Conservation (phyloP, 352 stramenopile genomes). For the Globisporangium emineosum region DNA sequence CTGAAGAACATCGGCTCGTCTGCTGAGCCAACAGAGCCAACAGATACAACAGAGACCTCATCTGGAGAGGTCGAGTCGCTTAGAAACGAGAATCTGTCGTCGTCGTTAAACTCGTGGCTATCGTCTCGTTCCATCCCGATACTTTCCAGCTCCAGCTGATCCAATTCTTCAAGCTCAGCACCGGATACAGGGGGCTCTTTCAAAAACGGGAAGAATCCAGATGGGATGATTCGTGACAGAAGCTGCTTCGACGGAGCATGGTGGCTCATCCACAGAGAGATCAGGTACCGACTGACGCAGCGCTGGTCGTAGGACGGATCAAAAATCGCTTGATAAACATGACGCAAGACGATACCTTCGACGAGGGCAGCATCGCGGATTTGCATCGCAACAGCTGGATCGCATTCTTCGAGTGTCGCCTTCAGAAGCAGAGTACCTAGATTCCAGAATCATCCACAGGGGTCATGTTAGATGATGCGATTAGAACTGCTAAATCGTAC, state of each 20-base stretch:
- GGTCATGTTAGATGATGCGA: background rate
- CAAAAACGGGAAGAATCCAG: slow-evolving; percentile 86
- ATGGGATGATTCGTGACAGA: slow-evolving; percentile 87
- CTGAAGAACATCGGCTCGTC: slow-evolving; percentile 12
- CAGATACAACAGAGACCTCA: slow-evolving; percentile 1
- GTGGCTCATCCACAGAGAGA: slow-evolving; percentile 94
- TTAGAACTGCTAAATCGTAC: background rate
- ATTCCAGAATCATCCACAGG: slow-evolving; percentile 24
- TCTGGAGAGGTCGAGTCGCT: slow-evolving; percentile 27
- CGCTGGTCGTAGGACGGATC: slow-evolving; percentile 90
- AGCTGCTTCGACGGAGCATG: slow-evolving; percentile 87
- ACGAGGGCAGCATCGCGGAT: slow-evolving; percentile 93
- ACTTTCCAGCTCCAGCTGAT: slow-evolving; percentile 76
- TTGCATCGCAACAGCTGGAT: slow-evolving; percentile 62
- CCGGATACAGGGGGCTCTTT: slow-evolving; percentile 80
- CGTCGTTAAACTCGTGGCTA: slow-evolving; percentile 27
- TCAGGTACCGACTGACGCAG: slow-evolving; percentile 93
- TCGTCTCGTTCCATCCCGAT: slow-evolving; percentile 45
- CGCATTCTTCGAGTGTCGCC: slow-evolving; percentile 86
- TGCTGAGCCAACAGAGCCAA: background rate
- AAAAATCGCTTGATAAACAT: slow-evolving; percentile 93
- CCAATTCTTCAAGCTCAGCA: slow-evolving; percentile 81
- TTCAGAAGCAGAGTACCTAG: slow-evolving; percentile 91
- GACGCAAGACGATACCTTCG: slow-evolving; percentile 90
- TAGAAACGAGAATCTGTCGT: slow-evolving; percentile 33